Percentiles rank a stretch among this genome's conserved stretches.
These are phyloP conservation scores for Ophiostoma piceae DNA, from an alignment of 2,329 filamentous ascomycete species.

Conservation along the genomic window DNA sequence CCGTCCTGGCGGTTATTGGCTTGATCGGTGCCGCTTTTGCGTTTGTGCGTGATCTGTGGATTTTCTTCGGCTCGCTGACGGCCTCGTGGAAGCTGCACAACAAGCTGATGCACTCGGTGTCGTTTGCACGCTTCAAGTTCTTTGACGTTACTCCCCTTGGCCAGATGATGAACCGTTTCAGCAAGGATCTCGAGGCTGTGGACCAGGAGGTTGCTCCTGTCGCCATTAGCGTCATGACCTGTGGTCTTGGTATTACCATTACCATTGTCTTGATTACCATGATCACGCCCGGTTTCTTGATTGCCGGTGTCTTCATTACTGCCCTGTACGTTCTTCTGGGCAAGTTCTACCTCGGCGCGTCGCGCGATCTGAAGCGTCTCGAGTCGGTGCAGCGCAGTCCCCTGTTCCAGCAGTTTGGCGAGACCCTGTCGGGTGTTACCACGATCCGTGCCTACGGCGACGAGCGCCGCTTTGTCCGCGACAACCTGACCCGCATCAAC, in stretches of 20 bases:
- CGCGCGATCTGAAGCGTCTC: slow-evolving; percentile 89
- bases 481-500: slow-evolving; percentile 85
- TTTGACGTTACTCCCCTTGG: slow-evolving; percentile 95
- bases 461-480: slow-evolving; percentile 84
- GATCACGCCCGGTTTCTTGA: slow-evolving; percentile 86
- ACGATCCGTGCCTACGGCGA: slow-evolving; percentile 96
- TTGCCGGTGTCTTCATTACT: slow-evolving; percentile 81
- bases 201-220: slow-evolving; percentile 94
- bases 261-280: slow-evolving; percentile 81
- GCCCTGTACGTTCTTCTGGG: slow-evolving; percentile 77
- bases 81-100: slow-evolving; percentile 83
- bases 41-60: slow-evolving; percentile 73
- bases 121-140: slow-evolving; percentile 91
- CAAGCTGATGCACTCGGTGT: slow-evolving; percentile 69
- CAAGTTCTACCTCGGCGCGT: slow-evolving; percentile 82
- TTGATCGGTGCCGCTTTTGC: slow-evolving; percentile 73
- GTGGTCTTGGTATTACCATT: slow-evolving; percentile 63
- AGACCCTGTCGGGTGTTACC: slow-evolving; percentile 89
- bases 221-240: slow-evolving; percentile 70
- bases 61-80: slow-evolving; percentile 86
- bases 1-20: slow-evolving; percentile 75
- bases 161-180: slow-evolving; percentile 97
- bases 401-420: slow-evolving; percentile 95
- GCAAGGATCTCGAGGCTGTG: slow-evolving; percentile 90
- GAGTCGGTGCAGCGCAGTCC: slow-evolving; percentile 93